Percentiles rank a stretch among this genome's conserved stretches.
Evolutionary conservation across 352 stramenopile species (phyloP).

Genomic region (Phytopythium boreale): DNA sequence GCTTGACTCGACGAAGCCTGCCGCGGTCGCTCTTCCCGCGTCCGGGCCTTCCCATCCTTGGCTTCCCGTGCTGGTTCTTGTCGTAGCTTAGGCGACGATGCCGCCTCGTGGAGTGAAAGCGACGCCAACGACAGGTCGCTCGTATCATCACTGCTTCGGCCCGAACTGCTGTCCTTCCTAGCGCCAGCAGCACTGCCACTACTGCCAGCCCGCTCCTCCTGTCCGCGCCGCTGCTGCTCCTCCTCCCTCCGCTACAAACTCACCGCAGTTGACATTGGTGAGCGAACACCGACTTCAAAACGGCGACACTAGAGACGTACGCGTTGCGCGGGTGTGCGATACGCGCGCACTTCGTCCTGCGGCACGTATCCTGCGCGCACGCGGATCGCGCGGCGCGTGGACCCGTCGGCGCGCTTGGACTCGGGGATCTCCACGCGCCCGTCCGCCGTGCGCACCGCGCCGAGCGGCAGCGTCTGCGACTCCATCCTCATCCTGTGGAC

Average conservation of each 20-base stretch:
- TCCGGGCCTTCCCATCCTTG: constrained; percentile 6
- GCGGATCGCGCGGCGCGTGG: constrained; percentile 72
- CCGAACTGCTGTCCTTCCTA: not conserved
- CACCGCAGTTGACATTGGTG: not conserved
- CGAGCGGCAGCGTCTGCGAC: constrained; percentile 39
- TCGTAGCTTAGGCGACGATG: not conserved
- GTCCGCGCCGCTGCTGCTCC: not conserved
- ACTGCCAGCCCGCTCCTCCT: not conserved
- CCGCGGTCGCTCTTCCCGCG: not conserved
- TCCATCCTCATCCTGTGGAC: constrained; percentile 6
- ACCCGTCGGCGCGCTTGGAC: constrained; percentile 64
- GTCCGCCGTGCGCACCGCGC: constrained; percentile 55
- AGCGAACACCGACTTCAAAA: not conserved
- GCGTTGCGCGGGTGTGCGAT: constrained; percentile 70
- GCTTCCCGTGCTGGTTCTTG: not conserved
- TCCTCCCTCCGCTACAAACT: constrained; percentile 2
- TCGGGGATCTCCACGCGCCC: constrained; percentile 65
- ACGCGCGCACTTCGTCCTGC: constrained; percentile 79
- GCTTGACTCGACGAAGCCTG: not conserved
- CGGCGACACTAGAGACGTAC: constrained; percentile 17
- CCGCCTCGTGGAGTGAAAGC: not conserved
- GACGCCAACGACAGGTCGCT: constrained; percentile 3
- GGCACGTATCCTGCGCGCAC: constrained; percentile 80
- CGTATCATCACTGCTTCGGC: not conserved
- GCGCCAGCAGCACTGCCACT: not conserved